Percentiles rank a stretch among this genome's conserved stretches.
Evolutionary conservation across 2,329 filamentous ascomycete species (phyloP).

Genomic region (Botrytis squamosa): DNA sequence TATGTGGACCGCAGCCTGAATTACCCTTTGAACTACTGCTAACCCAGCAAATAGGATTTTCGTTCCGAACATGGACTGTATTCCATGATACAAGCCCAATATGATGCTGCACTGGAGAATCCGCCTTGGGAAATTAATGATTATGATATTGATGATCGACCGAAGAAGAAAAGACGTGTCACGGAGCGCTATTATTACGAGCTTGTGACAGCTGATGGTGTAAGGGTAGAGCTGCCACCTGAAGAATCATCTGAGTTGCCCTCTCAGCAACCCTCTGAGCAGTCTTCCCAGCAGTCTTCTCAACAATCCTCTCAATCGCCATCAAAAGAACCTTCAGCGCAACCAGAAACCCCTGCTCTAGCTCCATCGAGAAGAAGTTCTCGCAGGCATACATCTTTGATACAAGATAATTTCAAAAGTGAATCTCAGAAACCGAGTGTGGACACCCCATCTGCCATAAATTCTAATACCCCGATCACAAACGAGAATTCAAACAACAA

Average conservation of each 20-base stretch:
- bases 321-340: conserved; percentile 5
- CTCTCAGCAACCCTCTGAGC: neutral
- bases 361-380: conserved; percentile 21
- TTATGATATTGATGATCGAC: conserved; percentile 39
- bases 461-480: neutral
- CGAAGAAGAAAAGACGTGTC: conserved; percentile 37
- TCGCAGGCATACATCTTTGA: neutral
- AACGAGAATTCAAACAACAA: neutral
- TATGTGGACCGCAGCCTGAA: conserved; percentile 43
- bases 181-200: conserved; percentile 37
- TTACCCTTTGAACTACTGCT: conserved; percentile 27
- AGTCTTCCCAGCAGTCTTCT: conserved; percentile 7
- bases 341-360: neutral
- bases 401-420: neutral
- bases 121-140: conserved; percentile 39
- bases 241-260: conserved; percentile 6
- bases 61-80: conserved; percentile 72
- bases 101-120: conserved; percentile 51
- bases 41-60: conserved; percentile 55
- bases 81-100: conserved; percentile 67
- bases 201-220: conserved; percentile 36
- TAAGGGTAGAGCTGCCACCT: conserved; percentile 28
- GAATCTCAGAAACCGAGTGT: neutral
- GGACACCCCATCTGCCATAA: neutral
- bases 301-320: neutral